Base-by-base conservation (phyloP, 306 rosid species). In the Geum urbanum region DNA sequence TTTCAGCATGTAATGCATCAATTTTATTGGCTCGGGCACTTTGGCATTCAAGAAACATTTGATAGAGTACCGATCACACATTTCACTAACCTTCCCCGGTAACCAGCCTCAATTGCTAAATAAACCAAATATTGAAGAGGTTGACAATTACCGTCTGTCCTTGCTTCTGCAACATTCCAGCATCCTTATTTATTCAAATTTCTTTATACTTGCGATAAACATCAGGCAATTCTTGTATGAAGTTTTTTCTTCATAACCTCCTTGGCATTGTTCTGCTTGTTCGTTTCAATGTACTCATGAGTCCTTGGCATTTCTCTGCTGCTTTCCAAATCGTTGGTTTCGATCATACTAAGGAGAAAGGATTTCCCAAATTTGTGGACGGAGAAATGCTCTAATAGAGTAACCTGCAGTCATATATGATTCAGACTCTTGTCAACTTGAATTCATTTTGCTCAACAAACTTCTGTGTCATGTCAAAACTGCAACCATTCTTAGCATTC, bases 101-200 rank as follows among this genome's bases (percentile, higher is more conserved):
- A 94, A 75, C 97, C 97, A 78, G 98, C 97, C 79, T 88, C 97
- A 97, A 94, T 78, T 66, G 98, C 98, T 87, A 94, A 84, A 82
- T 85, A 83, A 71, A 94, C 97, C 91, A 94, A 72, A 88, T 87
- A 91, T 77, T 94, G 92, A 80, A 90, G 85, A 74, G 88, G 94
- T 67, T 91, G 91, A 62, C 80, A 83, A 67, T 94, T 83, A 67
- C 72, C 79, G 61, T 88, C 84, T 75, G 80, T 76, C 76, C 79
- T 87, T 48, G 80, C 88, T 87, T 94, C 98, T 12, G 98, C 98
- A 68, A 88, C 92, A 60, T 90, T 96, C 98, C 98, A 94, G 66
- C 89, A 83, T 76, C 98, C 98, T 70, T 91, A n/a, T 94, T 84
- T 84, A 95, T 18, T 91, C 98, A 57, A 94, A 71, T 78, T 81